Evolutionary conservation across 331 rosid species (phyloP).

Genomic region (Quercus phellos): DNA sequence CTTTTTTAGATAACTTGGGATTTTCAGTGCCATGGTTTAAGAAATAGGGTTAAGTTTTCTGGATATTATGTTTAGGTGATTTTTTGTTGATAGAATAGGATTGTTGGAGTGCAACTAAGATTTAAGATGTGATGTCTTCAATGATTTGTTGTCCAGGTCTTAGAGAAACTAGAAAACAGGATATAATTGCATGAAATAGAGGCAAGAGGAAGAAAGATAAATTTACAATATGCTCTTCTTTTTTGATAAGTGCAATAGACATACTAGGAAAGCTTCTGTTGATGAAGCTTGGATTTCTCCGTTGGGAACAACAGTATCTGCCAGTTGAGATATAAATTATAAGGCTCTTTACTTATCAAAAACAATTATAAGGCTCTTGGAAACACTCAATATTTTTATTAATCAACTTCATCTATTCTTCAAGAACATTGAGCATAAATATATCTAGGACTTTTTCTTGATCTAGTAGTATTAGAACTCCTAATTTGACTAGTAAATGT

Average conservation of each 20-base stretch:
- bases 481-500: no score
- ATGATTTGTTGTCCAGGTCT: background rate
- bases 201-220: background rate
- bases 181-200: background rate
- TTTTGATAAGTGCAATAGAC: background rate
- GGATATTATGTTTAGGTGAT: background rate
- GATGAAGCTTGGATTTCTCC: no score
- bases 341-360: no score
- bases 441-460: no score
- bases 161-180: background rate
- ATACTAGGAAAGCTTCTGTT: background rate
- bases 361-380: no score
- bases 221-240: background rate
- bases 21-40: background rate
- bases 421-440: no score
- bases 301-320: no score
- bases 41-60: background rate
- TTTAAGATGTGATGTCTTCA: background rate
- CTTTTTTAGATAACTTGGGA: background rate
- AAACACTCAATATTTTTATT: no score
- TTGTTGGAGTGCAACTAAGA: background rate
- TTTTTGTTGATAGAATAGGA: background rate
- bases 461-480: no score
- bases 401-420: no score
- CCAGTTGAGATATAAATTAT: no score